Percentiles rank a stretch among this genome's conserved stretches.
Conservation (phyloP, 139 green algal species). For the Micractinium sp. region DNA sequence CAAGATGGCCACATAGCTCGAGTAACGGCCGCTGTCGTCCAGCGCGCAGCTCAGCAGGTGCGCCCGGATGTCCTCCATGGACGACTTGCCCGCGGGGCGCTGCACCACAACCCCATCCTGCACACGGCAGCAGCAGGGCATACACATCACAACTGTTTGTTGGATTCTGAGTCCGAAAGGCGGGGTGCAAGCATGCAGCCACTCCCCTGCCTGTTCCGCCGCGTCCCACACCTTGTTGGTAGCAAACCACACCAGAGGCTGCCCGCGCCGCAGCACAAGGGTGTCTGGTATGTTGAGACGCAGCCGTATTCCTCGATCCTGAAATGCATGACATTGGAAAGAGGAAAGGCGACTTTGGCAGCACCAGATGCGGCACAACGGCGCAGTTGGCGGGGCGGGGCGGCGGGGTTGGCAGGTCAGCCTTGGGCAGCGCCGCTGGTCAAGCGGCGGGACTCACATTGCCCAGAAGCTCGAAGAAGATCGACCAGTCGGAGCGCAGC, state of each 20-base stretch:
- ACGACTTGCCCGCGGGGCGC: constrained; percentile 46
- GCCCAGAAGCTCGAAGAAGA: constrained; percentile 4
- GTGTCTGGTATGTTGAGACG: constrained; percentile 69
- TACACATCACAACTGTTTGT: neutral
- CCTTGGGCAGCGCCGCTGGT: neutral
- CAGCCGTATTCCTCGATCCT: constrained; percentile 67
- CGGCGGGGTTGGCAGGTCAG: neutral
- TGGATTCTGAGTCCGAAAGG: neutral
- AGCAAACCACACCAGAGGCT: constrained; percentile 58
- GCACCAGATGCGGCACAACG: neutral
- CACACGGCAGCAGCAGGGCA: neutral
- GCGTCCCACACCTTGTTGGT: constrained; percentile 62
- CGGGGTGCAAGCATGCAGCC: neutral
- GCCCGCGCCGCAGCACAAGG: constrained; percentile 56
- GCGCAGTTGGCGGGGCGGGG: neutral
- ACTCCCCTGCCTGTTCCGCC: no score
- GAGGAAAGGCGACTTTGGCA: neutral
- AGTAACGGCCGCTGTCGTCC: constrained; percentile 34
- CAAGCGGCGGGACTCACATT: neutral
- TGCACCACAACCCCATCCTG: constrained; percentile 63
- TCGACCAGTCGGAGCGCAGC: neutral
- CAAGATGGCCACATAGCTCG: constrained; percentile 49
- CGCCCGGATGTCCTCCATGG: constrained; percentile 52
- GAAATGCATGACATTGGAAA: neutral
- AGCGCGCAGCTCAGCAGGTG: constrained; percentile 41